Conservation (phyloP, 2,329 filamentous ascomycete genomes). For the Zymoseptoria ardabiliae region DNA sequence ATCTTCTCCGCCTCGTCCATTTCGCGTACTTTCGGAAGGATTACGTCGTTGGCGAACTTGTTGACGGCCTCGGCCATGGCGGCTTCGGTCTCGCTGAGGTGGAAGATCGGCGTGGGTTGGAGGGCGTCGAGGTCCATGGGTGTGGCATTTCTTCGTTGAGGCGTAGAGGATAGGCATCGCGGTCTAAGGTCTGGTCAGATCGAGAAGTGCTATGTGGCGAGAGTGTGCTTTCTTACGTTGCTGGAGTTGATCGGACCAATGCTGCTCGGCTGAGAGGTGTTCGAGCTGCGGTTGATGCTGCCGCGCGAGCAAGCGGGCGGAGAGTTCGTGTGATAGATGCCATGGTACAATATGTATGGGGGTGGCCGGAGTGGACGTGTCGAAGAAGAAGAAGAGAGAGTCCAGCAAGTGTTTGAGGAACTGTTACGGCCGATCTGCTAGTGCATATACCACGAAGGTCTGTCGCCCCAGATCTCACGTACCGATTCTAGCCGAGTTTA, state of each 20-base stretch:
- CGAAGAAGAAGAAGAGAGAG: too few species aligned
- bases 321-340: slow-evolving; percentile 27
- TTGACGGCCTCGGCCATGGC: slow-evolving; percentile 85
- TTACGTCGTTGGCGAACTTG: slow-evolving; percentile 83
- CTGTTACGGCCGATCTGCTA: neutral
- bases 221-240: slow-evolving; percentile 6
- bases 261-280: slow-evolving; percentile 12
- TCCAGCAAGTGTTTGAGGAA: neutral
- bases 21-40: slow-evolving; percentile 84
- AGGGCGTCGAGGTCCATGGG: slow-evolving; percentile 61
- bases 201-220: neutral
- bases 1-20: slow-evolving; percentile 97
- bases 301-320: slow-evolving; percentile 28
- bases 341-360: slow-evolving; percentile 14
- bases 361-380: neutral
- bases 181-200: slow-evolving; percentile 9
- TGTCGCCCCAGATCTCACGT: neutral
- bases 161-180: slow-evolving; percentile 38
- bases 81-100: slow-evolving; percentile 80
- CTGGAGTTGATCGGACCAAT: slow-evolving; percentile 10
- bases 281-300: slow-evolving; percentile 17
- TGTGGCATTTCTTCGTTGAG: slow-evolving; percentile 33
- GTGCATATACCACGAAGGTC: neutral
- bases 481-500: neutral
- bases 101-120: slow-evolving; percentile 84